Percentiles rank a stretch among this genome's conserved stretches.
Conservation (phyloP, 352 stramenopile species). For the Phytophthora citrophthora region DNA sequence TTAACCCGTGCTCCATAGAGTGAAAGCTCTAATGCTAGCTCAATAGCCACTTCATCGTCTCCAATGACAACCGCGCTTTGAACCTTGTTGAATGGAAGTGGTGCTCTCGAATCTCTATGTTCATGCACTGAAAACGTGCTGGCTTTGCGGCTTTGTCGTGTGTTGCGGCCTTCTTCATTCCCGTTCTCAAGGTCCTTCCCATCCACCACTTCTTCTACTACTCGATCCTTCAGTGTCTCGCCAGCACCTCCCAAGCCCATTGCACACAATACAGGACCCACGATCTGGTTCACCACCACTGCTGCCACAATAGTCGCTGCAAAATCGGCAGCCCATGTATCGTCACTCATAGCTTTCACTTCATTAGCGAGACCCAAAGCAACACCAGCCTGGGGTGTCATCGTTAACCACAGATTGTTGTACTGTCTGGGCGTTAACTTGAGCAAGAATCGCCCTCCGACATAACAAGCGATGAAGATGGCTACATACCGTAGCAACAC, state of each 20-base stretch:
- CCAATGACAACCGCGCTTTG: slow-evolving; percentile 64
- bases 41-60: slow-evolving; percentile 67
- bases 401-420: slow-evolving; percentile 79
- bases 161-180: neutral
- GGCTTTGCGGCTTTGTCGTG: slow-evolving; percentile 5
- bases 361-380: slow-evolving; percentile 67
- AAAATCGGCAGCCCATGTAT: slow-evolving; percentile 64
- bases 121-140: slow-evolving; percentile 3
- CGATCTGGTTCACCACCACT: slow-evolving; percentile 76
- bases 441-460: slow-evolving; percentile 62
- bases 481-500: slow-evolving; percentile 65
- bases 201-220: slow-evolving; percentile 2
- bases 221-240: slow-evolving; percentile 47
- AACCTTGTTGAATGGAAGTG: slow-evolving; percentile 52
- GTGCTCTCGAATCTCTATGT: neutral
- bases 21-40: slow-evolving; percentile 64
- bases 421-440: slow-evolving; percentile 69
- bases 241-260: slow-evolving; percentile 58
- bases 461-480: slow-evolving; percentile 73
- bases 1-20: slow-evolving; percentile 70
- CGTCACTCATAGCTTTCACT: slow-evolving; percentile 57
- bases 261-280: slow-evolving; percentile 65
- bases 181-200: slow-evolving; percentile 1
- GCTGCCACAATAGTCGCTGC: slow-evolving; percentile 70
- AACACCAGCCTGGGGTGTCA: slow-evolving; percentile 74